Base-by-base conservation (phyloP, 2,329 filamentous ascomycete genomes). In the Thermoascus crustaceus region DNA sequence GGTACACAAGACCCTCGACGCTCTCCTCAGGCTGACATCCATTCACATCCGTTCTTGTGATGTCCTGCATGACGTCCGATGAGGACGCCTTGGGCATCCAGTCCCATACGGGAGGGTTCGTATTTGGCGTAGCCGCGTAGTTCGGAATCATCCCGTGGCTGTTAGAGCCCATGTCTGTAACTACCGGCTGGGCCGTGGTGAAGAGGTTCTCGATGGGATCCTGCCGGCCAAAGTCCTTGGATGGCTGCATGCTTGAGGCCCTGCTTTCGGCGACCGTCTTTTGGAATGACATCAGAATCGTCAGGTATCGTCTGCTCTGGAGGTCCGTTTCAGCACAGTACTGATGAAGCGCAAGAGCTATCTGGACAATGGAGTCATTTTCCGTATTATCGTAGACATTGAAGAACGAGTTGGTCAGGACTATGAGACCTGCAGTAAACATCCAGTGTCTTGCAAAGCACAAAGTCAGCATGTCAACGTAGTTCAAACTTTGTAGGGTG, bases 341-440 rank as follows among this genome's bases (percentile, higher is more conserved):
- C 3, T 56, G 50, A 51, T 76, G 61, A 27, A 76, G 67, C 2
- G 53, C 46, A n/a, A 74, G 63, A 5, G 69, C 64, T 21, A 66
- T 63, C 25, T 48, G 50, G 29, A 55, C 58, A 9, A 66, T 50
- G 43, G 58, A 66, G 38, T 68, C 64, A 34, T 64, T 64, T 39
- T 69, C 66, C 7, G 59, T 52, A 13, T 70, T 69, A 19, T 60
- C 50, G 45, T 69, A 72, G 11, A 77, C 54, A 1, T 55, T 60
- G 3, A 66, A 68, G 46, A 76, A 75, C 39, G 75, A 71, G 47
- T 77, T 78, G 44, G 71, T 73, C 29, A 76, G 53, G 3, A 76
- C 60, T 20, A 77, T 62, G 2, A 78, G 59, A 0, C 67, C 62
- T 1, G 74, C 69, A 4, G 73, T 63, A 41, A 76, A 77, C 24